These are phyloP conservation scores for Umbelopsis sp. DNA, from an alignment of 371 early-diverging fungal genomes.

Conservation along the genomic window DNA sequence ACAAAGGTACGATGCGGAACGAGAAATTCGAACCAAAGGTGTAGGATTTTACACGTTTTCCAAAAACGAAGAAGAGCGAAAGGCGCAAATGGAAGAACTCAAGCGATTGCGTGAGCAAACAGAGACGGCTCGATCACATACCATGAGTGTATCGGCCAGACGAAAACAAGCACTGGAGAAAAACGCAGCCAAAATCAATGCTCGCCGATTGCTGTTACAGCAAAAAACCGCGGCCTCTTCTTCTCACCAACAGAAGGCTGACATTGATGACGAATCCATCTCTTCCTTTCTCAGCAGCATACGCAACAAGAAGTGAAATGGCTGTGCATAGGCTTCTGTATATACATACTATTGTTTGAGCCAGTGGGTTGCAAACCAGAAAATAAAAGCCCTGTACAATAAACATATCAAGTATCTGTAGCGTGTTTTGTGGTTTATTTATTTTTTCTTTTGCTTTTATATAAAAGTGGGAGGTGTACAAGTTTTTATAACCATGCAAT, in stretches of 20 bases:
- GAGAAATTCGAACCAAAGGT: constrained; percentile 73
- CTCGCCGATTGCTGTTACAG: constrained; percentile 35
- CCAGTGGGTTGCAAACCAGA: too few species aligned
- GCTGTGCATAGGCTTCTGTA: too few species aligned
- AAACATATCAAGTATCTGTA: too few species aligned
- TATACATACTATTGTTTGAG: too few species aligned
- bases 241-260: neutral
- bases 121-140: constrained; percentile 43
- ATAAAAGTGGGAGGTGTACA: neutral
- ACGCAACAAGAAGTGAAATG: constrained; percentile 9
- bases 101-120: constrained; percentile 62
- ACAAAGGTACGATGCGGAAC: constrained; percentile 53
- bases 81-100: constrained; percentile 65
- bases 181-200: constrained; percentile 50
- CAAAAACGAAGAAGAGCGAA: constrained; percentile 68
- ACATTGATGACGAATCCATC: constrained; percentile 38
- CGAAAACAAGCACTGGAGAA: constrained; percentile 53
- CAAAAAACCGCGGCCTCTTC: constrained; percentile 28
- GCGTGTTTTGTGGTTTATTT: too few species aligned
- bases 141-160: constrained; percentile 43
- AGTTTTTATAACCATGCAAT: too few species aligned
- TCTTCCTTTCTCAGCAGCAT: constrained; percentile 34
- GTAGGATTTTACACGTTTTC: constrained; percentile 79
- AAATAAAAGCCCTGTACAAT: too few species aligned
- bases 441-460: too few species aligned